A percentile compares a stretch with the other conserved stretches of the same genome.
These are phyloP conservation scores for Leccinum ochraceum DNA, from an alignment of 768 basidiomycete genomes.

Conservation along the genomic window DNA sequence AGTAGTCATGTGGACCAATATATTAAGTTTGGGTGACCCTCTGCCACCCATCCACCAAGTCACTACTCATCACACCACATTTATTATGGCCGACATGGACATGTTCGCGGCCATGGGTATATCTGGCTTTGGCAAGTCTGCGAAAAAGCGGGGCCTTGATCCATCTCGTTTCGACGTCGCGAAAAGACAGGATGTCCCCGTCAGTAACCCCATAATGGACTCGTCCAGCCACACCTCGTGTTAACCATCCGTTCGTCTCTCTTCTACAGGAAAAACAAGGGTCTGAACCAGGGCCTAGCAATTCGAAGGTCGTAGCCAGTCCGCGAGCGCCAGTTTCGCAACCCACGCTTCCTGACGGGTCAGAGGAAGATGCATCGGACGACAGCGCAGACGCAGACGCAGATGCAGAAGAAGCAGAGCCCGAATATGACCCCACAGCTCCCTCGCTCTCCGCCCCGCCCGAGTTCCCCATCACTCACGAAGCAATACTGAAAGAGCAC, in stretches of 20 bases:
- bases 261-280: constrained; percentile 16
- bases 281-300: constrained; percentile 21
- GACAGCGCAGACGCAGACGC: constrained; percentile 17
- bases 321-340: constrained; percentile 14
- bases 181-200: constrained; percentile 50
- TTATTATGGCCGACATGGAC: constrained; percentile 59
- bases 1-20: background rate
- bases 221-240: constrained; percentile 21
- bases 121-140: constrained; percentile 76
- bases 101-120: constrained; percentile 84
- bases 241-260: constrained; percentile 15
- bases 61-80: constrained; percentile 3
- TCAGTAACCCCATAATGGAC: constrained; percentile 19
- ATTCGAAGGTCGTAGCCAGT: constrained; percentile 23
- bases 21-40: constrained; percentile 14
- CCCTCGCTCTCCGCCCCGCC: constrained; percentile 41
- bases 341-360: constrained; percentile 10
- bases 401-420: constrained; percentile 30
- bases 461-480: constrained; percentile 86
- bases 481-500: constrained; percentile 92
- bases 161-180: constrained; percentile 79
- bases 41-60: constrained; percentile 16
- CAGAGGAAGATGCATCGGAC: constrained; percentile 27
- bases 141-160: constrained; percentile 66
- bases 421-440: constrained; percentile 56